A percentile compares a stretch with the other conserved stretches of the same genome.
These are phyloP conservation scores for Fomitopsis serialis DNA, from an alignment of 768 basidiomycete species.

Conservation along the genomic window DNA sequence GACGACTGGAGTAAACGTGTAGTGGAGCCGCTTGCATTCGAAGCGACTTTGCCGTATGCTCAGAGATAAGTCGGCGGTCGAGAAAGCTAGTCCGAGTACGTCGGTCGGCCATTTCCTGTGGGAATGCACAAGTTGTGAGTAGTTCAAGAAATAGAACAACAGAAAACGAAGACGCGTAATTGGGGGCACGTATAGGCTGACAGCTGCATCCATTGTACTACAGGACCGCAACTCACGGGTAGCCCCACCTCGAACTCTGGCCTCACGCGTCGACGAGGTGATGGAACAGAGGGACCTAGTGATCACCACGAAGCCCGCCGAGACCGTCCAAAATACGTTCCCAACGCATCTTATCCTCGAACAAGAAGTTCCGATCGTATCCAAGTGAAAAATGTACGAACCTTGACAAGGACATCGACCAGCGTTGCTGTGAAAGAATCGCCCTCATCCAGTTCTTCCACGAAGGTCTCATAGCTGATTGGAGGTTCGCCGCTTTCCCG, in stretches of 20 bases:
- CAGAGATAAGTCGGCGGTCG: conserved; percentile 61
- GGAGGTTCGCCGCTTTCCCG: conserved; percentile 54
- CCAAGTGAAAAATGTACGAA: conserved; percentile 28
- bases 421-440: conserved; percentile 77
- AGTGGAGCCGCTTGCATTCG: conserved; percentile 48
- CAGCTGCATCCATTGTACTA: no score
- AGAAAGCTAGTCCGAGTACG: conserved; percentile 43
- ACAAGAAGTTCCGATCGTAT: no score
- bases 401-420: conserved; percentile 75
- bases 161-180: no score
- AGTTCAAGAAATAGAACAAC: background rate
- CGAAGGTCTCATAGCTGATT: conserved; percentile 72
- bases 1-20: conserved; percentile 44
- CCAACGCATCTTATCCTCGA: no score
- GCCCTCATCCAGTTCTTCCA: conserved; percentile 70
- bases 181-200: no score
- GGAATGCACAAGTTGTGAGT: conserved; percentile 6
- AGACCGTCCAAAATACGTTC: no score
- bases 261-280: no score
- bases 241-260: no score
- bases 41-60: conserved; percentile 60
- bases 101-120: conserved; percentile 74
- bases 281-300: no score
- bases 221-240: no score
- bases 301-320: no score